Evolutionary conservation across 2,329 filamentous ascomycete species (phyloP).

Genomic region (Blastomyces silverae): DNA sequence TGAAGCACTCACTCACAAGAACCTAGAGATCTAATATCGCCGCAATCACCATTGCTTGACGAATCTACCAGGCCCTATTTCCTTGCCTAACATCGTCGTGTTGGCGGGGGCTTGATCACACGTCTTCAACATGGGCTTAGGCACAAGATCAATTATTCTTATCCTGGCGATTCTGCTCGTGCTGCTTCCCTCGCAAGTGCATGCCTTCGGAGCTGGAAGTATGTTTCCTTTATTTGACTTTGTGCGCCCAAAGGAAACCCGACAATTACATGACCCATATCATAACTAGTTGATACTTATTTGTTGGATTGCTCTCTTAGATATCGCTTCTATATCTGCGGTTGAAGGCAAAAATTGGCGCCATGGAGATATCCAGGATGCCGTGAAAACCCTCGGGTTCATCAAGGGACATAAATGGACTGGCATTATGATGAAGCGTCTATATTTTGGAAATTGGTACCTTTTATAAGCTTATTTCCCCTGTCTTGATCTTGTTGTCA

Average conservation of each 20-base stretch:
- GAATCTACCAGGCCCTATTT: not conserved
- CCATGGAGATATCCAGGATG: constrained; percentile 68
- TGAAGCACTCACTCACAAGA: not conserved
- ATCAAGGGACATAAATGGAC: constrained; percentile 81
- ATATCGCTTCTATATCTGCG: constrained; percentile 46
- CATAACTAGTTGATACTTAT: constrained; percentile 1
- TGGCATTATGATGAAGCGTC: constrained; percentile 66
- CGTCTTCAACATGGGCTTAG: constrained; percentile 16
- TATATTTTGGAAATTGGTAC: constrained; percentile 77
- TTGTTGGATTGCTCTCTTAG: constrained; percentile 23
- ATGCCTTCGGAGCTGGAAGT: constrained; percentile 44
- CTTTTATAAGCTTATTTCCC: not conserved
- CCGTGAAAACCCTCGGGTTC: constrained; percentile 69
- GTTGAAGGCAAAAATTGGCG: constrained; percentile 49
- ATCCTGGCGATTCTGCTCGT: constrained; percentile 34
- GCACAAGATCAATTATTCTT: constrained; percentile 31
- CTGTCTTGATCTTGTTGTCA: not conserved
- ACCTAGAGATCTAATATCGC: not conserved
- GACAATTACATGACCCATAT: not conserved
- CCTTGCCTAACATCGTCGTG: not conserved
- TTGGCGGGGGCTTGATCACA: not conserved
- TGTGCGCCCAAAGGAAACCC: not conserved
- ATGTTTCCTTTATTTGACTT: constrained; percentile 22
- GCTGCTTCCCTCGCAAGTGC: constrained; percentile 34
- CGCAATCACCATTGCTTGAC: not conserved